Evolutionary conservation across 352 stramenopile genomes (phyloP).

Genomic region (Pythium rhizo-oryzae): DNA sequence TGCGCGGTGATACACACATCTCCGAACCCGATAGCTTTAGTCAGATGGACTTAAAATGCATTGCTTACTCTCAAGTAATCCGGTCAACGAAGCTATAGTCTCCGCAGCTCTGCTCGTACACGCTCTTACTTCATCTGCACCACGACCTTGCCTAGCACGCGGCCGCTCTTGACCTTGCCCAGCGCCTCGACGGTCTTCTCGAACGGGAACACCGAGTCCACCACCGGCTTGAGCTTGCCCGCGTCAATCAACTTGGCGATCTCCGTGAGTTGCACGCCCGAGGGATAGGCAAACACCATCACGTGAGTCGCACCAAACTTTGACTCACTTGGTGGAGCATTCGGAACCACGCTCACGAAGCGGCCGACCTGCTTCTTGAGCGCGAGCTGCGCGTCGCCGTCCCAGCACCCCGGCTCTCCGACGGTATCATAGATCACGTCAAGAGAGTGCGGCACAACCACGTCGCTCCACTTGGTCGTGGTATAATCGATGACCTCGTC

Average conservation of each 20-base stretch:
- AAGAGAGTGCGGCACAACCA: conserved; percentile 18
- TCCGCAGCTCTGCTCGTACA: too few relatives aligned
- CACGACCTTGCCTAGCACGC: conserved; percentile 33
- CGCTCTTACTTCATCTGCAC: neutral
- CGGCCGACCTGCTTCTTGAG: conserved; percentile 35
- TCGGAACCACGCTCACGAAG: conserved; percentile 37
- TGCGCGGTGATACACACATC: too few relatives aligned
- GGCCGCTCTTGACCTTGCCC: conserved; percentile 39
- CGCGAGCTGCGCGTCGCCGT: conserved; percentile 37
- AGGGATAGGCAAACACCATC: conserved; percentile 18
- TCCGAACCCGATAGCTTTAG: too few relatives aligned
- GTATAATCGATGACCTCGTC: conserved; percentile 53
- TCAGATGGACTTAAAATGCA: too few relatives aligned
- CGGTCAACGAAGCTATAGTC: too few relatives aligned
- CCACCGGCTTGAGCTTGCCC: conserved; percentile 33
- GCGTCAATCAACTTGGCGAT: conserved; percentile 42
- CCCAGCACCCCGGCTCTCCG: conserved; percentile 33
- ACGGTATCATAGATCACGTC: conserved; percentile 26
- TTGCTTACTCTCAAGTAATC: too few relatives aligned
- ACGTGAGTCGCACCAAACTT: conserved; percentile 47
- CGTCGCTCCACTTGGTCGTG: conserved; percentile 38
- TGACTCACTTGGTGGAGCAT: conserved; percentile 40
- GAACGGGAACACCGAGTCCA: conserved; percentile 48
- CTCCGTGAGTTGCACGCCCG: conserved; percentile 32
- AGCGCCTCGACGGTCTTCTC: conserved; percentile 45